Conservation (phyloP, 2,329 filamentous ascomycete genomes). For the Fusarium buxicola region DNA sequence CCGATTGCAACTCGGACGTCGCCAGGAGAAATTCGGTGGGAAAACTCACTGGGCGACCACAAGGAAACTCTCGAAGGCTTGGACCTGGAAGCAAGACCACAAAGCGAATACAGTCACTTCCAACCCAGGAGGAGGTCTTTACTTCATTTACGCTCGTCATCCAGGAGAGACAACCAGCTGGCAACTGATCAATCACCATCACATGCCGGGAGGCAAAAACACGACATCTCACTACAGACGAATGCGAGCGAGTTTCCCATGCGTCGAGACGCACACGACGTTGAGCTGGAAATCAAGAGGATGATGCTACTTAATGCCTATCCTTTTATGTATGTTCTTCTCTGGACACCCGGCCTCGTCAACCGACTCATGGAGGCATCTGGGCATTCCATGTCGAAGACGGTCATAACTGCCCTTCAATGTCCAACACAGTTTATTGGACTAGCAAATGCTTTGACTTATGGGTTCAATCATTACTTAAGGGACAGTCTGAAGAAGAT, state of each 20-base stretch:
- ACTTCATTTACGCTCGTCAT: background rate
- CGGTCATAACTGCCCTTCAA: conserved; percentile 29
- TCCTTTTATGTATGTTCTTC: conserved; percentile 41
- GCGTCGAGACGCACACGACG: conserved; percentile 23
- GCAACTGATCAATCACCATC: background rate
- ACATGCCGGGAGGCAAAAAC: background rate
- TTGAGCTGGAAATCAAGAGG: conserved; percentile 39
- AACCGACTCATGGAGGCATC: conserved; percentile 40
- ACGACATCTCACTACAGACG: conserved; percentile 25
- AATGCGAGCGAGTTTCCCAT: conserved; percentile 42
- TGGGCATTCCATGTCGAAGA: conserved; percentile 21
- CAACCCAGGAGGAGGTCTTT: background rate
- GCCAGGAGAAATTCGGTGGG: too few relatives aligned
- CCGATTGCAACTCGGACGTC: background rate
- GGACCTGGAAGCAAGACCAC: conserved; percentile 6
- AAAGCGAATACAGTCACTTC: conserved; percentile 6
- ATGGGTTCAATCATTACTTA: conserved; percentile 42
- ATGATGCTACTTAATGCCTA: conserved; percentile 44
- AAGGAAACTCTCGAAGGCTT: background rate
- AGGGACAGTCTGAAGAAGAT: conserved; percentile 32
- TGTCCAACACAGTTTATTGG: conserved; percentile 40
- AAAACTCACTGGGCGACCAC: too few relatives aligned
- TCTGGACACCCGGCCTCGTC: conserved; percentile 40
- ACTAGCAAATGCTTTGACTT: conserved; percentile 39
- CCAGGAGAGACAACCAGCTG: background rate